Base-by-base conservation (phyloP, 305 asterid species). In the Ilex paraguariensis region DNA sequence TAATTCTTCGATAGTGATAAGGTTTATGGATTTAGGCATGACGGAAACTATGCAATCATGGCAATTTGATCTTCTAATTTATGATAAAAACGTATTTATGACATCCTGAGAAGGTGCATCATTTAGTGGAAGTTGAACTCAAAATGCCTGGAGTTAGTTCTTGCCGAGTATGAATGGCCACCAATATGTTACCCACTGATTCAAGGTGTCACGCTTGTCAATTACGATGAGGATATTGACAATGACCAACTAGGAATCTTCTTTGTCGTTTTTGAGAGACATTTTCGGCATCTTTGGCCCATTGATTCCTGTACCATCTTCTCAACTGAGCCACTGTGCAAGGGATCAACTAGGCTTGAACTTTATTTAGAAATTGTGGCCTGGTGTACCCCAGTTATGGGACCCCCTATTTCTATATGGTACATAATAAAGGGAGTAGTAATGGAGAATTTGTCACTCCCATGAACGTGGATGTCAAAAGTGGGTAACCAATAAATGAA, bases 371-470 rank as follows among this genome's bases (percentile, higher is more conserved):
- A 67, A 75, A 67, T 76, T 75, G 84, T 81, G 84, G 82, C 73
- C 62, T 66, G 62, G 15, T 59, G 62, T 65, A 31, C 45, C 55
- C 70, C 53, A 39, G 45, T 55, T 58, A 28, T 71, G 76, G 87
- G 87, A 64, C 81, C 86, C 67, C 58, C 28, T 49, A 2, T 54
- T 73, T 62, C 71, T 63, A 53, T 60, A 68, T 76, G 70, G 72
- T 69, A 73, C 69, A 74, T 56, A 66, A 68, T 60, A 69, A 69
- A 65, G 66, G 61, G 66, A 72, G 75, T 65, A 72, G 73, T 73
- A 75, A 77, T 81, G 84, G 84, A 73, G 77, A 77, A 85, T 68
- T 73, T 70, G 78, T 80, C 84, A 65, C 80, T 78, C 82, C 81
- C 71, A 67, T 72, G 82, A 70, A 74, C 66, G 64, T 74, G 80